Conservation (phyloP, 2,329 filamentous ascomycete species). For the Uncinocarpus reesii region DNA sequence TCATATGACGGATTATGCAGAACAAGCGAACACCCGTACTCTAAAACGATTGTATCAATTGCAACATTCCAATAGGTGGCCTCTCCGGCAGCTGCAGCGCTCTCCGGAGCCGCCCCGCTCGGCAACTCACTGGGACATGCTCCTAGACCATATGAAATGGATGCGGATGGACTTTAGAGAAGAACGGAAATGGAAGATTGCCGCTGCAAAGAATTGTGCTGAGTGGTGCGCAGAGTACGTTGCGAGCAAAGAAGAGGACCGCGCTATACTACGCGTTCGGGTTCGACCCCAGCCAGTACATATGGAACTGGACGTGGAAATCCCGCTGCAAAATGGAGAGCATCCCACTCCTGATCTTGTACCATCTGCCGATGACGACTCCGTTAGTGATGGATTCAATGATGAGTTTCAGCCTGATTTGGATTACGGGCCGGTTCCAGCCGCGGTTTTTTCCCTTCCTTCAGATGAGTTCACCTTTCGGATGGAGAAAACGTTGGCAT, state of each 20-base stretch:
- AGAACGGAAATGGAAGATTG: conserved; percentile 86
- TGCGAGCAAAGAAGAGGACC: conserved; percentile 52
- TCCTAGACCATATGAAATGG: conserved; percentile 91
- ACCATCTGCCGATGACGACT: conserved; percentile 53
- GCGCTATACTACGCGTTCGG: conserved; percentile 58
- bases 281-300: conserved; percentile 37
- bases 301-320: conserved; percentile 21
- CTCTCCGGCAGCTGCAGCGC: conserved; percentile 76
- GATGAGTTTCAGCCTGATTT: conserved; percentile 38
- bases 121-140: conserved; percentile 70
- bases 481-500: conserved; percentile 60
- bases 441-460: conserved; percentile 71
- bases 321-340: conserved; percentile 20
- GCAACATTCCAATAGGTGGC: conserved; percentile 88
- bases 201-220: conserved; percentile 68
- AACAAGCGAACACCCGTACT: conserved; percentile 79
- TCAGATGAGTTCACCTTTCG: conserved; percentile 73
- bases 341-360: conserved; percentile 59
- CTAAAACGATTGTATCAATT: conserved; percentile 78
- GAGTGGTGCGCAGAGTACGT: conserved; percentile 77
- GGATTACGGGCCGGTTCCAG: conserved; percentile 47
- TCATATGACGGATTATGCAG: conserved; percentile 69
- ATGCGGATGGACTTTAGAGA: conserved; percentile 94
- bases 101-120: conserved; percentile 69
- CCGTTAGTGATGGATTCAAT: conserved; percentile 38